A percentile compares a stretch with the other conserved stretches of the same genome.
Evolutionary conservation across 306 rosid genomes (phyloP).

Genomic region (Citrullus amarus): DNA sequence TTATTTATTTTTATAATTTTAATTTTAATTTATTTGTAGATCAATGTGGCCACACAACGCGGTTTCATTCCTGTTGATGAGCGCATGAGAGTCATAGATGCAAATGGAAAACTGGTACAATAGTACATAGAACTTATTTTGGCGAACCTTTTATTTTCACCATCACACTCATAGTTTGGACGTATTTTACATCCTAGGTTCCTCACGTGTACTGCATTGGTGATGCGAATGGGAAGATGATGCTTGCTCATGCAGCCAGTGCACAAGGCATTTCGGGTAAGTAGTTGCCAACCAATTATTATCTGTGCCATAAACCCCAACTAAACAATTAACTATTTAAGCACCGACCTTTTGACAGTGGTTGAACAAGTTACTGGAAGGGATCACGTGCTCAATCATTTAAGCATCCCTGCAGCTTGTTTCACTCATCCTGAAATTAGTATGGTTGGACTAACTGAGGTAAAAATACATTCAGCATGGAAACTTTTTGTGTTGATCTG

Average conservation of each 20-base stretch:
- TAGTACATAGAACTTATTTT: constrained; percentile 7
- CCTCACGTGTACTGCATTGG: constrained; percentile 89
- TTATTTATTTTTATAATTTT: no score
- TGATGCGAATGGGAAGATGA: constrained; percentile 95
- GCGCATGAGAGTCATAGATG: constrained; percentile 75
- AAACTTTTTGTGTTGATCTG: neutral
- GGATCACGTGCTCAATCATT: constrained; percentile 53
- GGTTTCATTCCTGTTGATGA: constrained; percentile 93
- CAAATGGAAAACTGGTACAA: constrained; percentile 68
- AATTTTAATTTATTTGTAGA: constrained; percentile 28
- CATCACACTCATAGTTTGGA: constrained; percentile 12
- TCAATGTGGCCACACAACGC: constrained; percentile 70
- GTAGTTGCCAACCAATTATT: constrained; percentile 8
- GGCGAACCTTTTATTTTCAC: neutral
- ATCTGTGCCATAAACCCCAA: neutral
- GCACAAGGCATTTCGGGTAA: constrained; percentile 95
- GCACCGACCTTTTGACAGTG: constrained; percentile 26
- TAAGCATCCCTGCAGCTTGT: constrained; percentile 93
- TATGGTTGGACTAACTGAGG: constrained; percentile 97
- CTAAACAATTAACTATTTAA: neutral
- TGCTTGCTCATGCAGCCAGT: constrained; percentile 98
- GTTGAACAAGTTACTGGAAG: constrained; percentile 94
- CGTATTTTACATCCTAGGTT: constrained; percentile 43
- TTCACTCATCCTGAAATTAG: constrained; percentile 29
- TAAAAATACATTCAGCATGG: constrained; percentile 12